Percentiles rank a stretch among this genome's conserved stretches.
phyloP scores from a whole-genome alignment of 441 rosid species.

The Bocquillonia castaneifolia region DNA sequence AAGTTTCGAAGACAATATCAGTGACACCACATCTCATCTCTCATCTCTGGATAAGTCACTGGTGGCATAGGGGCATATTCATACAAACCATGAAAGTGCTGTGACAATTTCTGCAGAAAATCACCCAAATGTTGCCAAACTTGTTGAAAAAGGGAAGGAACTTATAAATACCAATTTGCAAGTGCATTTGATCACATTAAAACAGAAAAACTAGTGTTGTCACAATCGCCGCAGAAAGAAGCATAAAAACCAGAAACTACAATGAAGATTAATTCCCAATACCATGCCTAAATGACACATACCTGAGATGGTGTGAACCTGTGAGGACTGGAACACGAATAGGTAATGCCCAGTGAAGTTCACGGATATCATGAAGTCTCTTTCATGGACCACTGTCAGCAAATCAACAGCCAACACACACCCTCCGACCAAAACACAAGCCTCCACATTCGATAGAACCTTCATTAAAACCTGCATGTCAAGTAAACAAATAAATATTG shows the following conservation, averaged over 20 bases:
- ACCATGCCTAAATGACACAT: conserved; percentile 21
- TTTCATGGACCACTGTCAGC: conserved; percentile 92
- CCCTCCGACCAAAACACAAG: conserved; percentile 96
- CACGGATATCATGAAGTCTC: conserved; percentile 95
- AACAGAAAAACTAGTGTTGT: too few relatives aligned
- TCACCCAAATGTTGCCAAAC: conserved; percentile 99
- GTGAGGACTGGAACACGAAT: conserved; percentile 91
- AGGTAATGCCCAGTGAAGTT: conserved; percentile 97
- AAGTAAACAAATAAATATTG: conserved; percentile 13
- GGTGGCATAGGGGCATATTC: conserved; percentile 99
- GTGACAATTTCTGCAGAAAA: conserved; percentile 93
- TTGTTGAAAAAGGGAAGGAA: conserved; percentile 35
- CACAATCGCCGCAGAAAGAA: too few relatives aligned
- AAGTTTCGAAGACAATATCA: conserved; percentile 94
- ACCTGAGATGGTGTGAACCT: conserved; percentile 98
- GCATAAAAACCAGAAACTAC: conserved; percentile 18
- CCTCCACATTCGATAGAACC: conserved; percentile 86
- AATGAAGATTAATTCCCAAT: conserved; percentile 18
- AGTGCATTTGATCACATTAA: too few relatives aligned
- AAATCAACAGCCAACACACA: conserved; percentile 95
- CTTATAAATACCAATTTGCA: not conserved
- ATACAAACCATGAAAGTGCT: conserved; percentile 91
- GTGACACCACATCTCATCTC: conserved; percentile 99
- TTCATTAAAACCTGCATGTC: conserved; percentile 83
- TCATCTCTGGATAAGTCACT: conserved; percentile 95